phyloP scores from a whole-genome alignment of 345 rosid species.

The Psidium guajava region DNA sequence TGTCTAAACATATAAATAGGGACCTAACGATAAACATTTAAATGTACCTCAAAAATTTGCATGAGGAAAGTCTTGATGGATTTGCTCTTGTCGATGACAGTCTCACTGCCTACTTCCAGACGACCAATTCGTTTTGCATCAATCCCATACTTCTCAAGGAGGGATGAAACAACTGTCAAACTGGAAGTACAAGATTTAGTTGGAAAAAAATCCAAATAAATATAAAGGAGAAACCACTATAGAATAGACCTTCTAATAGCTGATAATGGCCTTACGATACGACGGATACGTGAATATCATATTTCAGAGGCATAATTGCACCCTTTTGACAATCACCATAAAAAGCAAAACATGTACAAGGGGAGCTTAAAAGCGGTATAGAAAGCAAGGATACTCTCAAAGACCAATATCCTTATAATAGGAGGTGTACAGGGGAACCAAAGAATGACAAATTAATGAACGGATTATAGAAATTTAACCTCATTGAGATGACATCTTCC shows the following conservation, averaged over 20 bases:
- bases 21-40: not conserved
- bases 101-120: conserved; percentile 98
- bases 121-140: conserved; percentile 96
- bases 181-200: conserved; percentile 24
- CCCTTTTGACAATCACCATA: not conserved
- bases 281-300: too few species aligned
- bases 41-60: conserved; percentile 91
- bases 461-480: conserved; percentile 28
- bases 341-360: not conserved
- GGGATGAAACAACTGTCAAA: conserved; percentile 80
- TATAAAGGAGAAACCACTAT: not conserved
- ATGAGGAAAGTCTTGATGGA: conserved; percentile 97
- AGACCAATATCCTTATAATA: not conserved
- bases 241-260: not conserved
- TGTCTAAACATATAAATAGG: not conserved
- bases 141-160: conserved; percentile 80
- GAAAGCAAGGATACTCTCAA: not conserved
- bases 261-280: not conserved
- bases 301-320: not conserved
- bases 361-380: not conserved
- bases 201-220: not conserved
- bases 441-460: not conserved
- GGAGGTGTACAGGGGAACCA: not conserved
- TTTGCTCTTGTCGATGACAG: conserved; percentile 98
- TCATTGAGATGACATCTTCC: conserved; percentile 99